Evolutionary conservation across 2,329 filamentous ascomycete species (phyloP).

Genomic region (Talaromyces piceae): DNA sequence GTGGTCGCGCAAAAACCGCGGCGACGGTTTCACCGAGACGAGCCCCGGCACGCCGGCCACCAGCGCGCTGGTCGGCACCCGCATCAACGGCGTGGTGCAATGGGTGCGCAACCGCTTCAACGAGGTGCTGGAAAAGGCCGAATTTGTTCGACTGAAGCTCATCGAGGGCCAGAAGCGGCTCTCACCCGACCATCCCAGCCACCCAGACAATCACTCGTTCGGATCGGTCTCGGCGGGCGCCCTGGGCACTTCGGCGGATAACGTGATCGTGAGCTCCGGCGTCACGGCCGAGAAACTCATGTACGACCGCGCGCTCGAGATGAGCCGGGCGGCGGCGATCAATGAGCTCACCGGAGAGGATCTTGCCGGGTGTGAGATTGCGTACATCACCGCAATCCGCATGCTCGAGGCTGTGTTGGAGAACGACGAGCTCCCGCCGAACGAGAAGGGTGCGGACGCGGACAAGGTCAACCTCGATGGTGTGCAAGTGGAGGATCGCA

Average conservation of each 20-base stretch:
- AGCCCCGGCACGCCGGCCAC: slow-evolving; percentile 36
- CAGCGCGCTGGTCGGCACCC: slow-evolving; percentile 50
- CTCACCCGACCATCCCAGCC: slow-evolving; percentile 75
- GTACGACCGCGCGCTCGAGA: slow-evolving; percentile 95
- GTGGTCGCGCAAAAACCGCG: slow-evolving; percentile 76
- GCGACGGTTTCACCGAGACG: slow-evolving; percentile 46
- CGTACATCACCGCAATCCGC: slow-evolving; percentile 84
- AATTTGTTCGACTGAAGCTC: slow-evolving; percentile 83
- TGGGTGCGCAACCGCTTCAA: slow-evolving; percentile 95
- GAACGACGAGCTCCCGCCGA: slow-evolving; percentile 54
- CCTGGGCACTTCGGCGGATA: slow-evolving; percentile 61
- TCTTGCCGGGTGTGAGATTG: slow-evolving; percentile 77
- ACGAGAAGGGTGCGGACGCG: slow-evolving; percentile 19
- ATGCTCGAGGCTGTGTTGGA: slow-evolving; percentile 95
- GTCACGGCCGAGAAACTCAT: slow-evolving; percentile 94
- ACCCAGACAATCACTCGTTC: slow-evolving; percentile 68
- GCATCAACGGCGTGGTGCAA: slow-evolving; percentile 89
- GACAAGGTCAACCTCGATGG: slow-evolving; percentile 36
- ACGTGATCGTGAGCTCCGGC: slow-evolving; percentile 76
- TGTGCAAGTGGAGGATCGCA: slow-evolving; percentile 40
- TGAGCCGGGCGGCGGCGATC: slow-evolving; percentile 90
- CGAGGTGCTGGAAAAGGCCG: slow-evolving; percentile 92
- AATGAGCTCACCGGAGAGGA: slow-evolving; percentile 93
- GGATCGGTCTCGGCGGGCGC: slow-evolving; percentile 51
- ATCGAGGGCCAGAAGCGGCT: slow-evolving; percentile 77